These are phyloP conservation scores for Melampsora americana DNA, from an alignment of 1,284 basidiomycete genomes.

Conservation along the genomic window DNA sequence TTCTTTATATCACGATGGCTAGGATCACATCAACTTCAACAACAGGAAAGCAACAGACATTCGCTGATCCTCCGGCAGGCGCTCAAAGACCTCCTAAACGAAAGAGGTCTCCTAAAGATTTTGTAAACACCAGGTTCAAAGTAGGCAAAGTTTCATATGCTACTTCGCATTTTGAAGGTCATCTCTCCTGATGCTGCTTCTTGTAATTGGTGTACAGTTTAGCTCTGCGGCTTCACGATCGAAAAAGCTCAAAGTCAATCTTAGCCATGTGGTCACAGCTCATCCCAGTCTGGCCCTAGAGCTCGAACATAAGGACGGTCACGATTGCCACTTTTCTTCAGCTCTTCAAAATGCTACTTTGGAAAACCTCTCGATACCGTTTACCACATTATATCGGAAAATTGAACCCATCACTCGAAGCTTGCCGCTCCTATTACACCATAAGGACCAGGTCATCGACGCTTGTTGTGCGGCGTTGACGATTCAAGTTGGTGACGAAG, in stretches of 20 bases:
- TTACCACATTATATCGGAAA: slow-evolving; percentile 27
- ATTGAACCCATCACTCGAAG: slow-evolving; percentile 36
- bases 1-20: background rate
- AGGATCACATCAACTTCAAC: background rate
- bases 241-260: slow-evolving; percentile 41
- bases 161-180: background rate
- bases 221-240: slow-evolving; percentile 36
- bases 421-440: slow-evolving; percentile 37
- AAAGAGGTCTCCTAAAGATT: slow-evolving; percentile 31
- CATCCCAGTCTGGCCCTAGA: slow-evolving; percentile 15
- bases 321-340: slow-evolving; percentile 42
- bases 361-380: slow-evolving; percentile 41
- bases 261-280: slow-evolving; percentile 28
- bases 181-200: background rate
- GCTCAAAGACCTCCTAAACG: slow-evolving; percentile 4
- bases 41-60: background rate
- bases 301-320: slow-evolving; percentile 31
- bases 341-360: slow-evolving; percentile 35
- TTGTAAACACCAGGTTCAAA: slow-evolving; percentile 33
- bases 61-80: background rate
- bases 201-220: slow-evolving; percentile 24
- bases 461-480: slow-evolving; percentile 41
- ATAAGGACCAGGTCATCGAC: slow-evolving; percentile 36
- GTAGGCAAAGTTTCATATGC: slow-evolving; percentile 7
- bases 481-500: background rate